phyloP scores from a whole-genome alignment of 2,329 filamentous ascomycete species.

The Ophiostoma triangulosporum region DNA sequence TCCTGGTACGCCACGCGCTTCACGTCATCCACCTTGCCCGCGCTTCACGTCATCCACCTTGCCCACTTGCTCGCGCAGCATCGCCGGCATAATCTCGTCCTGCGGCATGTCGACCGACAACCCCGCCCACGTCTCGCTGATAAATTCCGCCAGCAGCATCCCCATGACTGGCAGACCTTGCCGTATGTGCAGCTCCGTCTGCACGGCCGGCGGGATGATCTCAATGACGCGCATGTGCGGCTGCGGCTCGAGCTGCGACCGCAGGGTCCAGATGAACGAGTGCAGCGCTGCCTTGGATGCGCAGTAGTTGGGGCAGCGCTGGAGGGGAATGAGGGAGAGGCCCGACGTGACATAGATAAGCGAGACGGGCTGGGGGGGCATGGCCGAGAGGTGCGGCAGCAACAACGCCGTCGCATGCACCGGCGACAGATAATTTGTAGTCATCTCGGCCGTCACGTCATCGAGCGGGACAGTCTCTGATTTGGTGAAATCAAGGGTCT shows the following conservation, averaged over 20 bases:
- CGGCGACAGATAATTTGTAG: slow-evolving; percentile 14
- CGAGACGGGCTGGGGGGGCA: slow-evolving; percentile 19
- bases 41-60: slow-evolving; percentile 14
- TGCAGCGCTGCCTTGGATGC: slow-evolving; percentile 41
- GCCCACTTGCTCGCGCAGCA: slow-evolving; percentile 8
- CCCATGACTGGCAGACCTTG: slow-evolving; percentile 22
- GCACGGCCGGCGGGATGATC: slow-evolving; percentile 31
- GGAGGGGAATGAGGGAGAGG: slow-evolving; percentile 32
- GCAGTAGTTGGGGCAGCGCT: slow-evolving; percentile 36
- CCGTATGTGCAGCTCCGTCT: slow-evolving; percentile 35
- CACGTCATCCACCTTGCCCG: slow-evolving; percentile 13
- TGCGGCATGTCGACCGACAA: slow-evolving; percentile 27
- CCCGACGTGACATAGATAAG: slow-evolving; percentile 16
- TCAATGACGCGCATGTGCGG: slow-evolving; percentile 31
- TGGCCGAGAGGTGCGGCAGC: slow-evolving; percentile 19
- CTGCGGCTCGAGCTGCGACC: slow-evolving; percentile 18
- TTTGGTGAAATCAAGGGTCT: slow-evolving; percentile 30
- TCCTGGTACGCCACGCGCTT: slow-evolving; percentile 12
- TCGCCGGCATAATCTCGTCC: slow-evolving; percentile 15
- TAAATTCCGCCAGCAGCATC: slow-evolving; percentile 20
- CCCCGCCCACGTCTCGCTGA: slow-evolving; percentile 30
- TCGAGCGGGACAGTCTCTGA: slow-evolving; percentile 24
- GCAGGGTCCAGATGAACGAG: slow-evolving; percentile 18
- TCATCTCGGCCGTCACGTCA: slow-evolving; percentile 18
- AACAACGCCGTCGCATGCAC: slow-evolving; percentile 15